A percentile compares a stretch with the other conserved stretches of the same genome.
Conservation (phyloP, 108 stramenopile species). For the Nitzschia sp. region DNA sequence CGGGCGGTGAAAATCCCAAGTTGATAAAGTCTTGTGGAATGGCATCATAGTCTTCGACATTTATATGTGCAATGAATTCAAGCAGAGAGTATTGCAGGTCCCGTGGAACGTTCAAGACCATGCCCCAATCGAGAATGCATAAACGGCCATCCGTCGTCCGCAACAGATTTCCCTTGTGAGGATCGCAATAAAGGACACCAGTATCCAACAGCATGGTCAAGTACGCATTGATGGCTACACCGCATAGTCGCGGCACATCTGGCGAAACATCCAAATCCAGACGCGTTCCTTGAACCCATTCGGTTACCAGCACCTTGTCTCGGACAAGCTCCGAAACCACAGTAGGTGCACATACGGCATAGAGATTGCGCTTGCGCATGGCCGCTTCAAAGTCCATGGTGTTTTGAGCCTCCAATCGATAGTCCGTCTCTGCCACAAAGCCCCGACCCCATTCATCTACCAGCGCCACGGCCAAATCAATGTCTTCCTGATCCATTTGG, state of each 20-base stretch:
- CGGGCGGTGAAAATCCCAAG: slow-evolving; percentile 70
- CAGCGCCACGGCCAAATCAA: slow-evolving; percentile 60
- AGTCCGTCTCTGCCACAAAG: slow-evolving; percentile 92
- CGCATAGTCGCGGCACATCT: slow-evolving; percentile 81
- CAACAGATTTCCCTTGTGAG: slow-evolving; percentile 64
- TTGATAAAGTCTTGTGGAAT: slow-evolving; percentile 87
- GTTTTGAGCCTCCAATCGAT: slow-evolving; percentile 80
- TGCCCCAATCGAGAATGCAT: slow-evolving; percentile 89
- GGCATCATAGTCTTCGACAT: slow-evolving; percentile 83
- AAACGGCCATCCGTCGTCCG: slow-evolving; percentile 82
- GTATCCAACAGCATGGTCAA: slow-evolving; percentile 85
- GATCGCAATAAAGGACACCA: slow-evolving; percentile 67
- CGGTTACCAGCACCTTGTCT: slow-evolving; percentile 85
- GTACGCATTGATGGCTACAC: slow-evolving; percentile 86
- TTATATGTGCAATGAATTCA: slow-evolving; percentile 91
- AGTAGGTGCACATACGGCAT: slow-evolving; percentile 81
- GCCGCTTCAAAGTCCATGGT: slow-evolving; percentile 65
- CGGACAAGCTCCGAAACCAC: slow-evolving; percentile 64
- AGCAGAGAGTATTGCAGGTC: slow-evolving; percentile 84
- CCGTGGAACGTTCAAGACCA: slow-evolving; percentile 75
- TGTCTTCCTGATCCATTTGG: slow-evolving; percentile 52
- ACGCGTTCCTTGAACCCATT: slow-evolving; percentile 91
- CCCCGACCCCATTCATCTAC: slow-evolving; percentile 92
- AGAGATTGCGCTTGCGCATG: slow-evolving; percentile 69
- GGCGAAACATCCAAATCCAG: slow-evolving; percentile 63